Evolutionary conservation across 2,329 filamentous ascomycete species (phyloP).

Genomic region (Fusarium sp.): DNA sequence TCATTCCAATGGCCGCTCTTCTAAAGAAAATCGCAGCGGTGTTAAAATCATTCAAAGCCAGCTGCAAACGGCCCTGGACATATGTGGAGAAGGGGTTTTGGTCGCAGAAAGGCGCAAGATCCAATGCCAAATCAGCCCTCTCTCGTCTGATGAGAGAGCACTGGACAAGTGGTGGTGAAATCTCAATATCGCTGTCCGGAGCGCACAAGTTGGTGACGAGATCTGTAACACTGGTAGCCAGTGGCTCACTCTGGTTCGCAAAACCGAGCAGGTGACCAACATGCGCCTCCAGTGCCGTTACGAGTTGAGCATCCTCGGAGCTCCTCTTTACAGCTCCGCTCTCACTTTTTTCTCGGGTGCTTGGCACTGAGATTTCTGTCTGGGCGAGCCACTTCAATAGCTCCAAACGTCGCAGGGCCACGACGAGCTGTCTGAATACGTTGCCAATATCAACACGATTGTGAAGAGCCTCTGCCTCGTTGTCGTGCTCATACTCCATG

Average conservation of each 20-base stretch:
- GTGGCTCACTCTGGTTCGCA: slow-evolving; percentile 59
- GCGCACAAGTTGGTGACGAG: slow-evolving; percentile 73
- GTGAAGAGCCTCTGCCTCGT: slow-evolving; percentile 72
- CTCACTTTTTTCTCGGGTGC: slow-evolving; percentile 52
- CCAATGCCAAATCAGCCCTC: slow-evolving; percentile 67
- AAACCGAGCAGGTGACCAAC: slow-evolving; percentile 72
- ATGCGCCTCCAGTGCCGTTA: slow-evolving; percentile 68
- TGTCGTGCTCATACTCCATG: slow-evolving; percentile 83
- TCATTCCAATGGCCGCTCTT: slow-evolving; percentile 83
- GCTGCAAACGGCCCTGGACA: slow-evolving; percentile 80
- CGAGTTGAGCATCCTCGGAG: slow-evolving; percentile 56
- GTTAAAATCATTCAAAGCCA: slow-evolving; percentile 78
- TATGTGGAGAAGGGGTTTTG: slow-evolving; percentile 76
- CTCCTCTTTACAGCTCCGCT: slow-evolving; percentile 51
- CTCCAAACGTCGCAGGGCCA: slow-evolving; percentile 77
- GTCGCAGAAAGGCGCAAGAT: slow-evolving; percentile 65
- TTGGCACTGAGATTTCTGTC: slow-evolving; percentile 63
- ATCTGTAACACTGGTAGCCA: slow-evolving; percentile 70
- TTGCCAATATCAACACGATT: slow-evolving; percentile 70
- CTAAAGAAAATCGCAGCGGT: slow-evolving; percentile 80
- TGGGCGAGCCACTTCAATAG: slow-evolving; percentile 75
- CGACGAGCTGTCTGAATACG: slow-evolving; percentile 75
- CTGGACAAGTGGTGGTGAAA: slow-evolving; percentile 68
- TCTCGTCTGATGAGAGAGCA: slow-evolving; percentile 69
- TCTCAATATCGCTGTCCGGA: slow-evolving; percentile 71